phyloP scores from a whole-genome alignment of 148 eudicot genomes.

The Vaccinium myrtillus region DNA sequence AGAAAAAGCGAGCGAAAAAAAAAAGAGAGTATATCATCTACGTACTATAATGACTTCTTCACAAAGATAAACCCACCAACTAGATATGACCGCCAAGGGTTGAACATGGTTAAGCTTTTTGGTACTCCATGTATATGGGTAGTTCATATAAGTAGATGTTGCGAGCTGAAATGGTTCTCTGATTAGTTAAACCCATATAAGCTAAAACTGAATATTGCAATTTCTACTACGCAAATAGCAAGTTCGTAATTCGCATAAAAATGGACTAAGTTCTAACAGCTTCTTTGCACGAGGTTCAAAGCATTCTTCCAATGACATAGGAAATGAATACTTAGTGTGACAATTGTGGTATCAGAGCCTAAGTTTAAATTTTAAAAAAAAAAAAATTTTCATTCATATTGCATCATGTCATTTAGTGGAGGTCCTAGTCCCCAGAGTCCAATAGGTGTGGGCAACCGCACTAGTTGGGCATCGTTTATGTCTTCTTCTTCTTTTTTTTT shows the following conservation, averaged over 20 bases:
- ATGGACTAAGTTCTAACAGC: background rate
- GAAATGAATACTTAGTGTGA: background rate
- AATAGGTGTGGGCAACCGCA: too few relatives aligned
- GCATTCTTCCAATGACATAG: background rate
- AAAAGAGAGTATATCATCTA: background rate
- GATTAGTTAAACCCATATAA: background rate
- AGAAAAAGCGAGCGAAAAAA: background rate
- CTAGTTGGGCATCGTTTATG: too few relatives aligned
- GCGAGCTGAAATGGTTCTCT: background rate
- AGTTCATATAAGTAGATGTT: background rate
- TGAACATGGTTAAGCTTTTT: background rate
- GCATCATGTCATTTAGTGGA: too few relatives aligned
- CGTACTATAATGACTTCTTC: background rate
- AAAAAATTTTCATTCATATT: too few relatives aligned
- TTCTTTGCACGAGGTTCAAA: background rate
- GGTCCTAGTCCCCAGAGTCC: too few relatives aligned
- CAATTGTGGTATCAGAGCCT: too few relatives aligned
- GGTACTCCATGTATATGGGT: background rate
- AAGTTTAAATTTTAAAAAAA: too few relatives aligned
- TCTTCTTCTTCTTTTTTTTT: too few relatives aligned
- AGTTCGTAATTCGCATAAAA: background rate
- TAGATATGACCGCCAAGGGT: background rate
- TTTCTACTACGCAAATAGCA: background rate
- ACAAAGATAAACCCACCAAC: slow-evolving; percentile 8
- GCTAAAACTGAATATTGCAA: background rate